These are phyloP conservation scores for Cytospora mali DNA, from an alignment of 2,329 filamentous ascomycete genomes.

Conservation along the genomic window DNA sequence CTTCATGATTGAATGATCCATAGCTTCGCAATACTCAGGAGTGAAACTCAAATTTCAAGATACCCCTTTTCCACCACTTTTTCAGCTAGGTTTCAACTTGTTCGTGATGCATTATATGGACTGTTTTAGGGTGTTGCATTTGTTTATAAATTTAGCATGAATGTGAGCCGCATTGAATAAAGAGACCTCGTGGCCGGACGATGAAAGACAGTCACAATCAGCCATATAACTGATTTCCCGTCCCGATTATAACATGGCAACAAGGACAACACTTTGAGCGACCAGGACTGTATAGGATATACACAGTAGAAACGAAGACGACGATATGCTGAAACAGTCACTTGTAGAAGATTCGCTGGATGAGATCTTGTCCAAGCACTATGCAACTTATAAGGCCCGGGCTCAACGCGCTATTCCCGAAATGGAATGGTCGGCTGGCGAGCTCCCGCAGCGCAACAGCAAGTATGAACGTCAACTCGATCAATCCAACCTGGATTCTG, in stretches of 20 bases:
- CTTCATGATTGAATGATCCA: conserved; percentile 17
- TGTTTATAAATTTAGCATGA: not conserved
- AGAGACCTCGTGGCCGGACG: not conserved
- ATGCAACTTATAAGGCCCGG: not conserved
- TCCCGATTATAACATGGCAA: not conserved
- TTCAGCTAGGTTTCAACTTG: not conserved
- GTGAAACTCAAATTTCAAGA: conserved; percentile 14
- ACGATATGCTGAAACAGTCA: not conserved
- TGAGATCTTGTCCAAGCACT: conserved; percentile 8
- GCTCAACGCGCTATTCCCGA: conserved; percentile 18
- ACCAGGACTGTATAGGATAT: not conserved
- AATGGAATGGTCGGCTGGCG: conserved; percentile 4
- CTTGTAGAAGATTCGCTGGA: not conserved
- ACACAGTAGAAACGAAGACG: not conserved
- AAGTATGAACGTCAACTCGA: conserved; percentile 22
- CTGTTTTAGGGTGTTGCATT: conserved; percentile 5
- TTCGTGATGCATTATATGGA: not conserved
- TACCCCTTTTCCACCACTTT: conserved; percentile 14
- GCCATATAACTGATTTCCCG: not conserved
- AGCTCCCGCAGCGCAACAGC: conserved; percentile 20
- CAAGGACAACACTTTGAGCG: not conserved
- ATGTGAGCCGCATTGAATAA: not conserved
- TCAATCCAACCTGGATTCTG: conserved; percentile 1
- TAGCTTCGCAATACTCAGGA: conserved; percentile 6
- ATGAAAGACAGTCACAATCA: not conserved